Conservation (phyloP, 768 basidiomycete species). For the Dacryopinax primogenitus region DNA sequence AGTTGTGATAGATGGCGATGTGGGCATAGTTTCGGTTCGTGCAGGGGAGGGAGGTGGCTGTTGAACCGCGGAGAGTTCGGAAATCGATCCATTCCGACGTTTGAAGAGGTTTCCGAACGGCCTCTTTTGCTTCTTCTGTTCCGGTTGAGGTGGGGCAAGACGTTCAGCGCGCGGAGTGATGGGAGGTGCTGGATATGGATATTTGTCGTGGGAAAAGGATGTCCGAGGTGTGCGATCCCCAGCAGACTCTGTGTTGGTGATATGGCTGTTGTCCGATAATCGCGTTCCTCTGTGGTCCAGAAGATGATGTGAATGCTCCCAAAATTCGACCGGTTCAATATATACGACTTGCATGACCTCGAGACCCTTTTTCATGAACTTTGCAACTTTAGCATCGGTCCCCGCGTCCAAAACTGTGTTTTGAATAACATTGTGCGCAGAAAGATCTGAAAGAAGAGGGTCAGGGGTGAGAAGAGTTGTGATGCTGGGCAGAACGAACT, state of each 20-base stretch:
- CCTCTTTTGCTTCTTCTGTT: slow-evolving; percentile 1
- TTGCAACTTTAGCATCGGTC: slow-evolving; percentile 74
- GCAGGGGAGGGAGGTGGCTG: background rate
- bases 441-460: slow-evolving; percentile 60
- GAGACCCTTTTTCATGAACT: slow-evolving; percentile 52
- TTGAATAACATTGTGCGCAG: slow-evolving; percentile 76
- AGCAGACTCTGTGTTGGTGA: background rate
- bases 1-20: background rate
- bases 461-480: slow-evolving; percentile 7
- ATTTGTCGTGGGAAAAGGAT: background rate
- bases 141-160: background rate
- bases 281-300: background rate
- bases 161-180: background rate
- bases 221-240: background rate
- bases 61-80: background rate
- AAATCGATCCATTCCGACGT: background rate
- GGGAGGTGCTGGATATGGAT: background rate
- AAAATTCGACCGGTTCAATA: slow-evolving; percentile 68
- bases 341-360: slow-evolving; percentile 66
- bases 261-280: background rate
- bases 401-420: slow-evolving; percentile 80
- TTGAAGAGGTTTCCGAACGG: background rate
- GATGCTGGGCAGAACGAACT: background rate
- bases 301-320: slow-evolving; percentile 26
- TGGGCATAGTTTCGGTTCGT: background rate